A percentile compares a stretch with the other conserved stretches of the same genome.
Evolutionary conservation across 2,329 filamentous ascomycete species (phyloP).

Genomic region (Aspergillus arachidicola): DNA sequence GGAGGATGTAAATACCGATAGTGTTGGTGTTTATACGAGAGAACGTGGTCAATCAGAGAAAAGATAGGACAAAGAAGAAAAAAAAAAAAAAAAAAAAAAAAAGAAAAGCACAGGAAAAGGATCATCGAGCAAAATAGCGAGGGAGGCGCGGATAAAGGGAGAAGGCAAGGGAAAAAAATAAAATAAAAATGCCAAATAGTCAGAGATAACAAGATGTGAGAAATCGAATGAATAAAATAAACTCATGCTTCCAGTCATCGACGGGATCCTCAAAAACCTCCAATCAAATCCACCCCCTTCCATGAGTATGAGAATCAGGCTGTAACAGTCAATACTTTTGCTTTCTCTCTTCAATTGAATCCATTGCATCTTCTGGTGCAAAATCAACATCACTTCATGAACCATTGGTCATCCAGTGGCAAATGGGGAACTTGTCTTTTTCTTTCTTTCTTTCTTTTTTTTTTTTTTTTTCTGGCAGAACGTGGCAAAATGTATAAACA

Average conservation of each 20-base stretch:
- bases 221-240: slow-evolving; percentile 23
- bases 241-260: slow-evolving; percentile 7
- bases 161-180: neutral
- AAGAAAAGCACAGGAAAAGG: neutral
- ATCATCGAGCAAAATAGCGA: neutral
- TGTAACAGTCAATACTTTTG: neutral
- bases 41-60: neutral
- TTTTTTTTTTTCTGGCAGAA: neutral
- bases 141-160: neutral
- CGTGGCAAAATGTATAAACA: neutral
- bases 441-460: neutral
- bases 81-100: neutral
- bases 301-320: neutral
- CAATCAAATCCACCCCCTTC: neutral
- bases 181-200: slow-evolving; percentile 4
- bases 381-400: neutral
- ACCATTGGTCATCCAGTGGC: neutral
- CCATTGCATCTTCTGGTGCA: neutral
- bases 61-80: neutral
- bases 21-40: too few relatives aligned
- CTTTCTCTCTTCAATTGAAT: neutral
- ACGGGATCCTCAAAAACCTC: neutral
- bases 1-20: neutral
- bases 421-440: neutral
- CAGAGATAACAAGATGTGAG: slow-evolving; percentile 12